Conservation (phyloP, 2,329 filamentous ascomycete species). For the Curvularia eragrostidis region DNA sequence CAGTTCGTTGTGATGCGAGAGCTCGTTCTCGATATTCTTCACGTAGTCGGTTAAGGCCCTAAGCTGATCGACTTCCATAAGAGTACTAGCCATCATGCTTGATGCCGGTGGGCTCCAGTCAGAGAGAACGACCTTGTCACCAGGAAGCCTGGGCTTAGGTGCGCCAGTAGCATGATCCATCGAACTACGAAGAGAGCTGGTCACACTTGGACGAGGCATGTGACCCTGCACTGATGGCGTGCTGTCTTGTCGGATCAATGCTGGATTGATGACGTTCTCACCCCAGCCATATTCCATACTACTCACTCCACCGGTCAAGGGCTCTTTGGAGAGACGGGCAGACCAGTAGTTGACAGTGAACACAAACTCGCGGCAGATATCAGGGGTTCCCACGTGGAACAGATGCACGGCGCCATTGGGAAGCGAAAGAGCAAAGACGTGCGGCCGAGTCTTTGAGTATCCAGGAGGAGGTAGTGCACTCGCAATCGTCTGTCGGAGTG, state of each 20-base stretch:
- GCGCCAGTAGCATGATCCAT: constrained; percentile 63
- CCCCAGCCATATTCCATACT: constrained; percentile 99
- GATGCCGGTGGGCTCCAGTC: constrained; percentile 91
- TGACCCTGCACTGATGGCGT: constrained; percentile 43
- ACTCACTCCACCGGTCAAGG: constrained; percentile 88
- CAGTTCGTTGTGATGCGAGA: constrained; percentile 86
- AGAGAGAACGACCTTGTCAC: constrained; percentile 81
- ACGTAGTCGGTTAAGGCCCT: constrained; percentile 79
- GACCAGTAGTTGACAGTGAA: constrained; percentile 98
- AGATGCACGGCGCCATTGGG: constrained; percentile 94
- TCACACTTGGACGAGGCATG: constrained; percentile 60
- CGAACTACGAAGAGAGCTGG: constrained; percentile 67
- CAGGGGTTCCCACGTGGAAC: constrained; percentile 96
- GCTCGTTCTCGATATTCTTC: constrained; percentile 81
- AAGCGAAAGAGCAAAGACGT: constrained; percentile 93
- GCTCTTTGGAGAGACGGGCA: constrained; percentile 90
- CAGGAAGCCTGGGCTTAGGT: constrained; percentile 73
- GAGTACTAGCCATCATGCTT: constrained; percentile 82
- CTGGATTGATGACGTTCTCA: constrained; percentile 73
- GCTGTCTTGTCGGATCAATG: constrained; percentile 53
- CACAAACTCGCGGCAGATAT: constrained; percentile 94
- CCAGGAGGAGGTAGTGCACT: constrained; percentile 88
- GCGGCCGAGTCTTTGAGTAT: constrained; percentile 86
- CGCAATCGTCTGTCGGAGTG: constrained; percentile 88
- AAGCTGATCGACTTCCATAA: constrained; percentile 82